Base-by-base conservation (phyloP, 192 early-diverging fungal genomes). In the Coemansia sp. region DNA sequence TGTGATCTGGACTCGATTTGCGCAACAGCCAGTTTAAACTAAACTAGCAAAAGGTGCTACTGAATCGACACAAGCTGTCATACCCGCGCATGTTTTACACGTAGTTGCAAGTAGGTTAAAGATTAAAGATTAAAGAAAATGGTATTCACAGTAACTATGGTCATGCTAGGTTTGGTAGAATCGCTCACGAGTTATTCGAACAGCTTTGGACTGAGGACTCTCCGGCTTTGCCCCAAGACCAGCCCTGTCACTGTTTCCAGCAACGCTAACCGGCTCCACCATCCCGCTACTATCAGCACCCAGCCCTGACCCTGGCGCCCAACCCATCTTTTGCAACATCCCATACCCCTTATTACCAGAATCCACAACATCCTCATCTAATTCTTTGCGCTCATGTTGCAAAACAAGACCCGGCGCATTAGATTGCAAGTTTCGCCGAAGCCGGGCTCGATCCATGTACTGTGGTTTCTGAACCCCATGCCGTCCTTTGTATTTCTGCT, bases 291-390 rank as follows among this genome's bases (percentile, higher is more conserved):
- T 40, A 26, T 65, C 46, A 11, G 66, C 65, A 19, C 78, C 78
- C 19, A 81, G 66, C 1, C 78, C 78, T 11, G 73, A 49, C 26
- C 78, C 78, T 20, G 66, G 69, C 40, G 46, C 28, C 78, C 78
- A 81, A 10, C 78, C 78, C 56, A 81, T 81, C 36, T 57, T 72
- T 22, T 60, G 58, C 60, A 81, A 11, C 66, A 81, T 61, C 14
- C 58, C 46, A 21, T 57, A 72, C n/a, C 75, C 75, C 17, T 52
- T 46, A 38, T 78, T 78, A n/a, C 46, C 50, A 5, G 58, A n/a
- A 25, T 47, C 47, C 23, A 78, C 59, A 0, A 50, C n/a, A 4
- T 19, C 7, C 47, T 19, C 7, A 17, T n/a, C 47, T 7, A 4
- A n/a, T 7, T 48, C 40, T n/a, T 15, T 44, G 7, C 15, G 40